phyloP scores from a whole-genome alignment of 345 rosid genomes.

The Erysimum cheiranthoides region DNA sequence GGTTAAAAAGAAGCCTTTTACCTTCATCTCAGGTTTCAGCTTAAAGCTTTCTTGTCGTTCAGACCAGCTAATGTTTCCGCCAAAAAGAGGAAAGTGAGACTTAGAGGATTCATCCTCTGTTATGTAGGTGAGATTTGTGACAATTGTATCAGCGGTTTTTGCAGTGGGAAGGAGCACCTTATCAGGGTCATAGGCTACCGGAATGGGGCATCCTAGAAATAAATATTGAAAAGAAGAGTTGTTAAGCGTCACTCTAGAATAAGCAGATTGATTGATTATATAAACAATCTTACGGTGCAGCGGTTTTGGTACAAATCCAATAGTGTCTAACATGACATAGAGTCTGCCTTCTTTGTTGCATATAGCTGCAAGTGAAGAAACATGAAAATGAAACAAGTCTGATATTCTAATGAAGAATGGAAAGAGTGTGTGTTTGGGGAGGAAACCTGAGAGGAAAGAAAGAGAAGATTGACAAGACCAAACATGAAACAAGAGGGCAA shows the following conservation, averaged over 20 bases:
- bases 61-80: conserved; percentile 86
- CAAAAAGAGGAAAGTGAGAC: conserved; percentile 72
- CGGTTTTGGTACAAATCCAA: conserved; percentile 73
- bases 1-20: conserved; percentile 29
- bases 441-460: conserved; percentile 71
- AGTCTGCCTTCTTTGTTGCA: conserved; percentile 90
- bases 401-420: neutral
- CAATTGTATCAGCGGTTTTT: conserved; percentile 59
- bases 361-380: conserved; percentile 62
- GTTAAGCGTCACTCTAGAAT: neutral
- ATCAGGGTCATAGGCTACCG: conserved; percentile 67
- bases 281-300: conserved; percentile 73
- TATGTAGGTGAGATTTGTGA: conserved; percentile 65
- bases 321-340: conserved; percentile 62
- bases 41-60: conserved; percentile 82
- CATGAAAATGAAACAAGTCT: no score
- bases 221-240: conserved; percentile 22
- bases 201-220: conserved; percentile 76
- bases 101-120: conserved; percentile 61
- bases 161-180: conserved; percentile 67
- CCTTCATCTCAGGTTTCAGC: conserved; percentile 80
- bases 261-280: neutral
- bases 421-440: neutral
- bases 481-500: conserved; percentile 69
- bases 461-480: conserved; percentile 90